Evolutionary conservation across 1,284 basidiomycete genomes (phyloP), one percentile per base, ranked within the genome.

Genomic region (Uromyces viciae-fabae): DNA sequence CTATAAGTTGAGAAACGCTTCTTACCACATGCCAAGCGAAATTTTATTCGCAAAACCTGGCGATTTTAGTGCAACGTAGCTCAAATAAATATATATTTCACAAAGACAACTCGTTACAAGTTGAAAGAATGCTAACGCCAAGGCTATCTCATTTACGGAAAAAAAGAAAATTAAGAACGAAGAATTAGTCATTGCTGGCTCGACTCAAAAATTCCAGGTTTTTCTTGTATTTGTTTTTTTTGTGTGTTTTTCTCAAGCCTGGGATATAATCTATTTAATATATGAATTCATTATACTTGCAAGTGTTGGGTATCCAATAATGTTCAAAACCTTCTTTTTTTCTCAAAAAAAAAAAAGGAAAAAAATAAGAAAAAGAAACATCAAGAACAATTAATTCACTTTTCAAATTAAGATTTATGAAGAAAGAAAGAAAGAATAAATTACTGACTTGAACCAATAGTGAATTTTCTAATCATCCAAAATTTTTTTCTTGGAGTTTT

Each of bases 251-350:
- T 9, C 5, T 56, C 1, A 71, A 25, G 31, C 31, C 40, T 1
- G 46, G 8, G n/a, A 49, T 4, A 49, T n/a, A 43, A 46, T 1
- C 19, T 40, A 1, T 2, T 31, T 17, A 36, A 58, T 11, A n/a
- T 1, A 33, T 15, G 31, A 42, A 15, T 31, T 31, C 15, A 64
- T n/a, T 9, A 14, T 7, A 58, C 75, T 66, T 54, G 58, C 75
- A 78, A 33, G 75, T 69, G 42, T 78, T 78, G 14, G 75, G 75
- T 49, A 78, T 69, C 75, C 75, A 78, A 25, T 78, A 78, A 78
- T 31, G 31, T 28, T 78, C 62, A 43, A 46, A 40, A 19, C 33
- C 75, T 78, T 52, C 31, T 33, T 40, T n/a, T n/a, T n/a, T n/a
- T n/a, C n/a, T n/a, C n/a, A n/a, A n/a, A n/a, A n/a, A n/a, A n/a